Base-by-base conservation (phyloP, 345 rosid species). In the Hibiscus mutabilis region DNA sequence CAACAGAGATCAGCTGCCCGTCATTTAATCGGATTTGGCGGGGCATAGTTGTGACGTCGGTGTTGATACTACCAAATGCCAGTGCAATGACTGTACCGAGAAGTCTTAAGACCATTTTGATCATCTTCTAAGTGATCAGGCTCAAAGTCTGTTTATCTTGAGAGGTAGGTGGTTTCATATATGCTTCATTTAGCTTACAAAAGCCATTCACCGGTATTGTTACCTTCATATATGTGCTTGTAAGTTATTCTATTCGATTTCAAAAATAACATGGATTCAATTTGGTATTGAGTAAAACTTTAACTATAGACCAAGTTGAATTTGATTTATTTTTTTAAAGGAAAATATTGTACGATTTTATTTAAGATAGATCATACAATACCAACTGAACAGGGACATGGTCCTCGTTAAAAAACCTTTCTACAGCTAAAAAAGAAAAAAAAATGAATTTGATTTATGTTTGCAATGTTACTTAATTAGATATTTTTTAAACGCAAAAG, bases 101-200 rank as follows among this genome's bases (percentile, higher is more conserved):
- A 53, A 53, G 58, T 53, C 19, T 22, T 37, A 37, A 63, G 51
- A 62, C 47, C 47, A 40, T 63, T 64, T 19, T 40, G 68, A 42
- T 64, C 18, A 37, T 63, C 67, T 35, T 63, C 35, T 42, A 44
- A 63, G 47, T n/a, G n/a, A n/a, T n/a, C n/a, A n/a, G n/a, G n/a
- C n/a, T n/a, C n/a, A n/a, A n/a, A n/a, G n/a, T 66, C 35, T 8
- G 7, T 46, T 66, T 24, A 66, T 66, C 57, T 24, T 46, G 21
- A 47, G 37, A 66, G 57, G 56, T 25, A 46, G 42, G 42, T 37
- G 42, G 42, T 37, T 1, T 37, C 8, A 7, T 6, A 37, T 6
- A 37, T 35, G 42, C 42, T 33, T 33, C 35, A 33, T 33, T 4
- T 33, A 33, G 35, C 35, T 37, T 37, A 37, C 42, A 37, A 37